Evolutionary conservation across 2,329 filamentous ascomycete species (phyloP), one percentile per base, ranked within the genome.

Genomic region (Fusarium lyarnte): DNA sequence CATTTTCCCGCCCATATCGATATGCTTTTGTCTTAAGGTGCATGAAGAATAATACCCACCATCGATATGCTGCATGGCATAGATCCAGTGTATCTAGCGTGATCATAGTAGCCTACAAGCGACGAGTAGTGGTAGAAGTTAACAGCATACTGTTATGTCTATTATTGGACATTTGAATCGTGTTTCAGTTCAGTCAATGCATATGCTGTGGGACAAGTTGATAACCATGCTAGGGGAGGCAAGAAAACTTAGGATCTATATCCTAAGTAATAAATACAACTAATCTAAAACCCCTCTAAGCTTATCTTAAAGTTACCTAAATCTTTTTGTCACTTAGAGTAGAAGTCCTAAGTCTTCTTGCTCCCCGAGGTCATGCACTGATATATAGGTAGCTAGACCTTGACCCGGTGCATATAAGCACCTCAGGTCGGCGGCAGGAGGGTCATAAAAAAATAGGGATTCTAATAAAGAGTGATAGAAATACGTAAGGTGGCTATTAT

Each of bases 11-110:
- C 45, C 43, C 43, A 42, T 49, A 55, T 47, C 31, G 33, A 39
- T 31, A 45, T 38, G 38, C 19, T 63, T 57, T 45, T 52, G 64
- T 53, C 53, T 31, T 53, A 31, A 59, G 46, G 25, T 67, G 35
- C 41, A 67, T 67, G 41, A 58, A 46, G 19, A 53, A 53, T 12
- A 38, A 35, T 45, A 33, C 25, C 41, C 54, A 51, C 14, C 45
- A 31, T 38, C 21, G 45, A 36, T 36, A 41, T 38, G 25, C 39
- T 52, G 36, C n/a, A 38, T n/a, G 14, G 42, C 27, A 33, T 17
- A 27, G 16, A 43, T 33, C 11, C 21, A 33, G 29, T 43, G 36
- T 21, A 13, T 25, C 17, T 23, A 38, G 62, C 29, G 45, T 27
- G 13, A 36, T 46, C 33, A 39, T 29, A n/a, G n/a, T 27, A 21